A percentile compares a stretch with the other conserved stretches of the same genome.
phyloP scores from a whole-genome alignment of 768 basidiomycete species.

The Rhizopogon vinicolor region DNA sequence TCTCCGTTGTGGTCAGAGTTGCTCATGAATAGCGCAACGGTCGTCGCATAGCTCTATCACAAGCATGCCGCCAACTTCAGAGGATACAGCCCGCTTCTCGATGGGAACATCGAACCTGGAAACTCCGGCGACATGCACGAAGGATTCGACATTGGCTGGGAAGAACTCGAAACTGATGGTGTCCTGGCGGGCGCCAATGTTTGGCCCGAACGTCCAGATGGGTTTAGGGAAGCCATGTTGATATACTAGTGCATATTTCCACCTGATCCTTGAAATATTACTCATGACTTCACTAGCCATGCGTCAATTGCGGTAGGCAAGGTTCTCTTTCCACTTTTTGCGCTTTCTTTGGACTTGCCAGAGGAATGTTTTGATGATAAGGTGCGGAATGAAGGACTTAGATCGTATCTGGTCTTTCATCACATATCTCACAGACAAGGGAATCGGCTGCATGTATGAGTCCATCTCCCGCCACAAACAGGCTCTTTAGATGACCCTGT shows the following conservation, averaged over 20 bases:
- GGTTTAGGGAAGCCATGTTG: constrained; percentile 55
- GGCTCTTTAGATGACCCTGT: constrained; percentile 38
- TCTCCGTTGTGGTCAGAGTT: neutral
- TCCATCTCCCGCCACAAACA: constrained; percentile 43
- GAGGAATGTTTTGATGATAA: constrained; percentile 66
- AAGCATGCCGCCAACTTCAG: constrained; percentile 68
- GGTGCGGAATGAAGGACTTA: constrained; percentile 25
- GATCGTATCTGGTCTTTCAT: no score
- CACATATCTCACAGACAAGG: constrained; percentile 24
- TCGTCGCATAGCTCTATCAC: constrained; percentile 53
- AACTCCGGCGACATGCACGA: constrained; percentile 87
- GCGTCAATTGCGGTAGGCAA: constrained; percentile 49
- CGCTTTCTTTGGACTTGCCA: constrained; percentile 57
- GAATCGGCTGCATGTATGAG: constrained; percentile 64
- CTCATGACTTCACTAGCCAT: constrained; percentile 32
- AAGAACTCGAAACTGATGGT: constrained; percentile 45
- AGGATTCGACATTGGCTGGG: constrained; percentile 84
- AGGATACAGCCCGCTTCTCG: constrained; percentile 66
- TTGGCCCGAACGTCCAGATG: constrained; percentile 66
- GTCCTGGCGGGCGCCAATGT: constrained; percentile 69
- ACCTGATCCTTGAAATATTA: constrained; percentile 12
- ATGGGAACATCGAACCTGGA: constrained; percentile 66
- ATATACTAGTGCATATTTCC: constrained; percentile 55
- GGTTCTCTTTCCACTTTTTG: constrained; percentile 63
- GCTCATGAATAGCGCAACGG: neutral